Base-by-base conservation (phyloP, 78 protist genomes). In the Guillardia theta region DNA sequence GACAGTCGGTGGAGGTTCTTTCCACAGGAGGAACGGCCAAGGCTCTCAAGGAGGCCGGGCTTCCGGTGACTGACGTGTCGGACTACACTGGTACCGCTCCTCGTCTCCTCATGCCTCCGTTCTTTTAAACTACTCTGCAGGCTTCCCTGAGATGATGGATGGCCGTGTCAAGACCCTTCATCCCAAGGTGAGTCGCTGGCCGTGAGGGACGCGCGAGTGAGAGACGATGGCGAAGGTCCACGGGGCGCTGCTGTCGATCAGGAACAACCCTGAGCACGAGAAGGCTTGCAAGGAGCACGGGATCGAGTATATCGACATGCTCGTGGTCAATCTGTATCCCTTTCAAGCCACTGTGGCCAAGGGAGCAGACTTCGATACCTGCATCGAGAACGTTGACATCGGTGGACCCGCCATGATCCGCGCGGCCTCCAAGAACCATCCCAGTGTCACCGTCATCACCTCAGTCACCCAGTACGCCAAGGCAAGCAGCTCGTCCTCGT, bases 391-490 rank as follows among this genome's bases (percentile, higher is more conserved):
- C 96, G 77, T 94, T 53, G 96, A 94, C 92, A 94, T 94, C 50
- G 96, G 95, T 43, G 96, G 96, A 19, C 96, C 96, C 21, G 45
- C 94, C 12, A 94, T 94, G 96, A 93, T 94, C 88, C 96, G 96
- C 54, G 58, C 92, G 4, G 96, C 94, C 37, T 45, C 94, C 36
- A 94, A 94, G 92, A 94, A 94, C 77, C 94, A 80, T 92, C 24
- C n/a, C 30, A 37, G 44, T 8, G 96, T 94, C 46, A 36, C 62
- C 43, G 70, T 94, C 37, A 41, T 94, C 50, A 80, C 92, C 93
- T 33, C 19, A 48, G 46, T 88, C 39, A 30, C 41, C 48, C 95
- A 80, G 95, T 80, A 76, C 41, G 94, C 77, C 48, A 44, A 45
- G 88, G n/a, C n/a, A n/a, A n/a, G n/a, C n/a, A n/a, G n/a, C n/a